These are phyloP conservation scores for Petasospora fabianii DNA, from an alignment of 1,139 yeast genomes.

Conservation along the genomic window DNA sequence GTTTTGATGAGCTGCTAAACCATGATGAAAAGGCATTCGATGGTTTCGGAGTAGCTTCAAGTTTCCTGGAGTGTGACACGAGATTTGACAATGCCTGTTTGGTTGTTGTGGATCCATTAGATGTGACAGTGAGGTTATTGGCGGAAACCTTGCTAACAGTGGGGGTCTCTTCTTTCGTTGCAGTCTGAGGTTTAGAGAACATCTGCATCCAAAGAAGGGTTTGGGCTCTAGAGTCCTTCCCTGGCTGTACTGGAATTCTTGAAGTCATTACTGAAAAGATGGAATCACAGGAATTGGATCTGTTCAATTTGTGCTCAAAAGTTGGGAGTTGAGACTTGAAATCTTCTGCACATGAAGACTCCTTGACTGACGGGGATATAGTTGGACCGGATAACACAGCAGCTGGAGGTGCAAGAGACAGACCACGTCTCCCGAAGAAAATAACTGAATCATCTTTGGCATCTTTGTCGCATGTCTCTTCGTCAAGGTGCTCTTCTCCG, in stretches of 20 bases:
- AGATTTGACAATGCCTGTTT: constrained; percentile 16
- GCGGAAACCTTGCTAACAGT: constrained; percentile 16
- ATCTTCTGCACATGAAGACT: no score
- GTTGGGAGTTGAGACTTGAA: constrained; percentile 12
- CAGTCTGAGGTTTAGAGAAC: constrained; percentile 14
- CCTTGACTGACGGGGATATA: no score
- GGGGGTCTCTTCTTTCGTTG: constrained; percentile 5
- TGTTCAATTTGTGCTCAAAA: constrained; percentile 25
- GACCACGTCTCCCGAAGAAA: no score
- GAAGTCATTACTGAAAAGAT: constrained; percentile 24
- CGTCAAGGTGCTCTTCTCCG: no score
- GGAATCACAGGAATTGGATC: constrained; percentile 29
- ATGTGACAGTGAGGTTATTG: constrained; percentile 9
- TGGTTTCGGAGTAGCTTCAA: neutral
- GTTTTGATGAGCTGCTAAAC: no score
- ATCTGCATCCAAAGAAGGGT: constrained; percentile 27
- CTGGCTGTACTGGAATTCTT: constrained; percentile 20
- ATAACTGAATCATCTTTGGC: no score
- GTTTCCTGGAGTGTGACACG: constrained; percentile 10
- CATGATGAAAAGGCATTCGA: neutral
- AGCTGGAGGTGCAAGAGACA: no score
- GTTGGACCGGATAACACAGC: neutral
- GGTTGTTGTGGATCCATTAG: constrained; percentile 5
- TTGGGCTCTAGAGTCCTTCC: constrained; percentile 21
- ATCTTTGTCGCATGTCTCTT: no score